Evolutionary conservation across 805 yeast species (phyloP).

Genomic region (Candida qinlingensis): DNA sequence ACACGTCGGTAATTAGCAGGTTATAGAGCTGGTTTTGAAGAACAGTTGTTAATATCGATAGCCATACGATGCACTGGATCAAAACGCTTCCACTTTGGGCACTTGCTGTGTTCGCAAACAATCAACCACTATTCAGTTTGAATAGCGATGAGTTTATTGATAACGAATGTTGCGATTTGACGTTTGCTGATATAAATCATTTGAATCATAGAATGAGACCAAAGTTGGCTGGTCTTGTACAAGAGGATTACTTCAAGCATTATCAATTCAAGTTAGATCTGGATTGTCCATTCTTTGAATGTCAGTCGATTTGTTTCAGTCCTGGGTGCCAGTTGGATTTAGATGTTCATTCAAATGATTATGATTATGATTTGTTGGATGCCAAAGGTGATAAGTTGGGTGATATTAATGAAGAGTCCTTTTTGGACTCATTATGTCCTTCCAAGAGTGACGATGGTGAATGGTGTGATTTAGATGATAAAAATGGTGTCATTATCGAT

Average conservation of each 20-base stretch:
- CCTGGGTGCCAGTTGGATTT: constrained; percentile 26
- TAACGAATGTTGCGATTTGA: constrained; percentile 32
- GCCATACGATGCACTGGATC: constrained; percentile 3
- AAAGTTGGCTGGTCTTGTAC: constrained; percentile 49
- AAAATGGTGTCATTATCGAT: constrained; percentile 78
- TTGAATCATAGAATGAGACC: constrained; percentile 52
- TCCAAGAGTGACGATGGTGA: constrained; percentile 41
- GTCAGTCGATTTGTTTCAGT: constrained; percentile 39
- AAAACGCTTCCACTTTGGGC: background rate
- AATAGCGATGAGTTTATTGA: constrained; percentile 15
- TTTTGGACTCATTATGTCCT: constrained; percentile 35
- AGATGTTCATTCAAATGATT: constrained; percentile 25
- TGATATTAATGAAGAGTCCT: constrained; percentile 28
- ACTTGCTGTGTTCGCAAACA: constrained; percentile 4
- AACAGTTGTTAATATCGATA: background rate
- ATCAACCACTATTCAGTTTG: constrained; percentile 13
- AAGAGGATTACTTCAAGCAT: constrained; percentile 79
- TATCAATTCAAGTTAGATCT: constrained; percentile 68
- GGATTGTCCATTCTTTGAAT: constrained; percentile 79
- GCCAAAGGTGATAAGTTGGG: constrained; percentile 42
- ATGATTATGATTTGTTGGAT: constrained; percentile 20
- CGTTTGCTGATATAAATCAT: constrained; percentile 43
- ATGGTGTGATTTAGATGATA: constrained; percentile 65
- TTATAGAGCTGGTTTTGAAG: no score
- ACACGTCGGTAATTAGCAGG: no score